Base-by-base conservation (phyloP, 148 eudicot species). In the Chenopodium berlandieri region DNA sequence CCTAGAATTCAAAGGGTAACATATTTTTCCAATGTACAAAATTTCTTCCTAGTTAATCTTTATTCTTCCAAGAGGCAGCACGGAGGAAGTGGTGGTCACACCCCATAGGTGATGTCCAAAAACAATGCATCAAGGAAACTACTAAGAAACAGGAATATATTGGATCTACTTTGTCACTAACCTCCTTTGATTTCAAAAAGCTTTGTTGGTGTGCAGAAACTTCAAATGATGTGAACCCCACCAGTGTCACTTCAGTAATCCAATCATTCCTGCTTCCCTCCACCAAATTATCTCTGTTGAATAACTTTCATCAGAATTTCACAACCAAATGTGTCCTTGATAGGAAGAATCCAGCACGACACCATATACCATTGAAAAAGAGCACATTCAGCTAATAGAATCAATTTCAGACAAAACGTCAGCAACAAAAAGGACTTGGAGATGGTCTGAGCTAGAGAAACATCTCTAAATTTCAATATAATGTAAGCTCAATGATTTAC, bases 51-150 rank as follows among this genome's bases (percentile, higher is more conserved):
- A 12, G 7, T 56, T 56, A 12, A 56, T 56, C 22, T 56, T 56
- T 17, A 56, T 56, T 9, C 25, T 62, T 62, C 66, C 25, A 7
- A 6, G 11, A 62, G 25, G 66, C 9, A 22, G 50, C 27, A 4
- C 7, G 25, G n/a, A 30, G 22, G 73, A 14, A 37, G 50, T 34
- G 40, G 19, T 8, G 50, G 74, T 71, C 74, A 71, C 50, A 71
- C 23, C 54, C 40, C 74, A 71, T 9, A 20, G 37, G 17, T 71
- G 50, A 71, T 71, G 74, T 71, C 50, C 74, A 40, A 71, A 71
- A 44, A 46, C 75, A 72, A 46, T 72, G 56, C 23, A 74, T 31
- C 60, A 48, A 74, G 34, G 34, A 48, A 74, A 74, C 76, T 47
- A 74, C 62, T 74, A 13, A 7, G 34, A 74, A 74, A 74, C 62